These are phyloP conservation scores for Alternaria sp. DNA, from an alignment of 2,329 filamentous ascomycete species.

Conservation along the genomic window DNA sequence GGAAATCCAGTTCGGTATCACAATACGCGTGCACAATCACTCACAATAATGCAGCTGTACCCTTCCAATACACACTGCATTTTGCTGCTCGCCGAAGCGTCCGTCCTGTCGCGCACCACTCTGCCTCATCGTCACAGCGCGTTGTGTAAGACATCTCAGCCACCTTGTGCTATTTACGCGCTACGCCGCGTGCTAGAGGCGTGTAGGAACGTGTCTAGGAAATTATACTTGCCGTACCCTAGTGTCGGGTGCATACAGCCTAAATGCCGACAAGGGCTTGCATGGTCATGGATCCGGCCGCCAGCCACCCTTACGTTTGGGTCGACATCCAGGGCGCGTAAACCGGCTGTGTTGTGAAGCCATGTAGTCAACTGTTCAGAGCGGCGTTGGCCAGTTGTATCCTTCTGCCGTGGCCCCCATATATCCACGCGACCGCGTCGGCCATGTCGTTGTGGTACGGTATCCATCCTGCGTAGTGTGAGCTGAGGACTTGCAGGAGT, in stretches of 20 bases:
- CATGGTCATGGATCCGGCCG: not conserved
- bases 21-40: not conserved
- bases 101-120: not conserved
- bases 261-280: not conserved
- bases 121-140: not conserved
- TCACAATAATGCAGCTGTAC: slow-evolving; percentile 1
- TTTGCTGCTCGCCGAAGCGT: not conserved
- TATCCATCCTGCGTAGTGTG: slow-evolving; percentile 32
- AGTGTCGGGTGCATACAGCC: not conserved
- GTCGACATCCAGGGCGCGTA: slow-evolving; percentile 9
- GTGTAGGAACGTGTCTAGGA: not conserved
- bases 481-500: not conserved
- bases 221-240: not conserved
- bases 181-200: not conserved
- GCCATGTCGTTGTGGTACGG: slow-evolving; percentile 46
- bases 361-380: slow-evolving; percentile 23
- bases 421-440: slow-evolving; percentile 45
- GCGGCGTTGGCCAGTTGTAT: slow-evolving; percentile 40
- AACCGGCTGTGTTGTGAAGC: slow-evolving; percentile 8
- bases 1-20: not conserved
- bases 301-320: not conserved
- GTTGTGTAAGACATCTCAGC: not conserved
- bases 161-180: not conserved
- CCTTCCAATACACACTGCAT: not conserved
- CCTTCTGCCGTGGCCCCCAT: slow-evolving; percentile 41